Evolutionary conservation across 306 rosid species (phyloP).

Genomic region (Phaseolus lunatus): DNA sequence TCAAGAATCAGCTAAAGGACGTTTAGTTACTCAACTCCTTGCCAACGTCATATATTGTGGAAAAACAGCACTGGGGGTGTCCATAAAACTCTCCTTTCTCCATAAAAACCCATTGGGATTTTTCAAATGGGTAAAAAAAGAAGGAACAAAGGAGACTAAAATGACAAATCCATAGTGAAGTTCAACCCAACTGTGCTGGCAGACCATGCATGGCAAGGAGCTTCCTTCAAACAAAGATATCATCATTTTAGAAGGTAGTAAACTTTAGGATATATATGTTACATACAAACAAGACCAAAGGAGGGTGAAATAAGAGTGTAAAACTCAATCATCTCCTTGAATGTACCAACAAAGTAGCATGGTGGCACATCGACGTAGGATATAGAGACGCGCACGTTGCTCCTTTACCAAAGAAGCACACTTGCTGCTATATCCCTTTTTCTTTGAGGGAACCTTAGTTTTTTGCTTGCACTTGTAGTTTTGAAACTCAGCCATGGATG

Average conservation of each 20-base stretch:
- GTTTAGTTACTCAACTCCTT: constrained; percentile 35
- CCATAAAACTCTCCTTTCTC: constrained; percentile 53
- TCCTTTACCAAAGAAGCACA: constrained; percentile 82
- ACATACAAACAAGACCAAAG: constrained; percentile 20
- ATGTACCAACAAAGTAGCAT: constrained; percentile 97
- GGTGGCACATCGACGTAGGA: constrained; percentile 92
- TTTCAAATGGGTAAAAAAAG: constrained; percentile 54
- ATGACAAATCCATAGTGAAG: constrained; percentile 43
- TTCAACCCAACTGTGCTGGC: constrained; percentile 48
- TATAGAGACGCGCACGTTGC: constrained; percentile 91
- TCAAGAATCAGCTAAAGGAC: constrained; percentile 48
- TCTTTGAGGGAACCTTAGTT: constrained; percentile 47
- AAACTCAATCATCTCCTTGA: constrained; percentile 84
- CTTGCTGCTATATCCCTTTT: constrained; percentile 59
- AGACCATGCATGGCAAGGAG: constrained; percentile 28
- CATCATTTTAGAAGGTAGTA: constrained; percentile 17
- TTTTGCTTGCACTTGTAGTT: constrained; percentile 49
- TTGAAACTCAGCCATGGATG: constrained; percentile 56
- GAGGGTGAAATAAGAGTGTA: background rate
- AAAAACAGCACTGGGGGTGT: constrained; percentile 50
- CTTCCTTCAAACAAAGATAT: constrained; percentile 14
- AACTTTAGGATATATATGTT: constrained; percentile 10
- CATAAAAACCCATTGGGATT: constrained; percentile 54
- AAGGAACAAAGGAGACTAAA: constrained; percentile 42
- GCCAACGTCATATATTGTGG: constrained; percentile 42